Conservation (phyloP, 257 asterid genomes). For the Gentiana straminea region DNA sequence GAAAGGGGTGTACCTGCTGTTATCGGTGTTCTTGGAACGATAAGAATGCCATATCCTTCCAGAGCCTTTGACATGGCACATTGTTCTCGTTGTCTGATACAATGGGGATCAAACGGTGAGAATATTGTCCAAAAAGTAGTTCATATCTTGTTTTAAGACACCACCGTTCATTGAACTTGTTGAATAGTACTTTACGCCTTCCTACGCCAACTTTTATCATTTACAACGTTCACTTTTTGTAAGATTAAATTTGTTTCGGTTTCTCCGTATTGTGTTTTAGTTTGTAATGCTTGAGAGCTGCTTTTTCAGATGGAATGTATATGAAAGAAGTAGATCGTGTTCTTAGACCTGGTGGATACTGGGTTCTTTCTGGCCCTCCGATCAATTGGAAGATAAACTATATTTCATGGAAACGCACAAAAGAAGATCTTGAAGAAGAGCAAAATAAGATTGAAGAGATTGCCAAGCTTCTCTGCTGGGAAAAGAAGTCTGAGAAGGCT, state of each 20-base stretch:
- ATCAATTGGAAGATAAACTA: constrained; percentile 88
- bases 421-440: constrained; percentile 72
- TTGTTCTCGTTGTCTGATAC: constrained; percentile 91
- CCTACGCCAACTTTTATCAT: background rate
- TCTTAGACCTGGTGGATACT: constrained; percentile 88
- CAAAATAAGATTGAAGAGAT: constrained; percentile 63
- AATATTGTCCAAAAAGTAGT: too few relatives aligned
- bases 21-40: constrained; percentile 80
- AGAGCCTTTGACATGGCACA: constrained; percentile 90
- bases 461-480: constrained; percentile 95
- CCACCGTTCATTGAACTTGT: too few relatives aligned
- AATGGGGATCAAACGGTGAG: constrained; percentile 70
- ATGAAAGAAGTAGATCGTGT: constrained; percentile 89
- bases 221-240: too few relatives aligned
- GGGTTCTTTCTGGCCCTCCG: constrained; percentile 96
- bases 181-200: too few relatives aligned
- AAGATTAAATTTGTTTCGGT: background rate
- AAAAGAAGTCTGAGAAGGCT: constrained; percentile 88
- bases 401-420: constrained; percentile 71
- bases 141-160: too few relatives aligned
- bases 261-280: background rate
- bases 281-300: background rate
- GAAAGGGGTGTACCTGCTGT: constrained; percentile 93
- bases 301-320: constrained; percentile 54
- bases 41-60: constrained; percentile 73